Conservation (phyloP, 768 basidiomycete genomes). For the Zangia roseola region DNA sequence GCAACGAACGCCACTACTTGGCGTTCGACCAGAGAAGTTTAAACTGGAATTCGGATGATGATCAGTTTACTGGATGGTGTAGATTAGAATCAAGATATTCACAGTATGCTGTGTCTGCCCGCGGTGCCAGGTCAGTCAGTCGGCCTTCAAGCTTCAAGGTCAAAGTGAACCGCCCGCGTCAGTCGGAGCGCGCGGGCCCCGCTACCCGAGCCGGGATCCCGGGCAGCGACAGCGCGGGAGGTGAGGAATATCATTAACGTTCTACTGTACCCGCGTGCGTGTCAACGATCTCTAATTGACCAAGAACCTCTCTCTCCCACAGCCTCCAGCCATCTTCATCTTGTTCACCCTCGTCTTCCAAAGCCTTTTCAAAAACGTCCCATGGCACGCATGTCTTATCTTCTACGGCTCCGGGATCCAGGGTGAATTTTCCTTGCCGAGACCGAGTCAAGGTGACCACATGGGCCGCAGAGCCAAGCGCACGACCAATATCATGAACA, state of each 20-base stretch:
- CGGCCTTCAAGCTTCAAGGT: no score
- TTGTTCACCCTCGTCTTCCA: constrained; percentile 47
- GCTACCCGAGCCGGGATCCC: no score
- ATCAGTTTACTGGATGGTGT: no score
- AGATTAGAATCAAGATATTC: no score
- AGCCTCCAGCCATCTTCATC: constrained; percentile 67
- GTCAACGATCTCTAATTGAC: constrained; percentile 59
- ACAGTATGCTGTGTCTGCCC: no score
- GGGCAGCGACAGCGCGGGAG: no score
- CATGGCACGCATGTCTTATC: constrained; percentile 70
- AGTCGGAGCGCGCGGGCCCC: no score
- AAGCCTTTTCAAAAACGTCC: constrained; percentile 66
- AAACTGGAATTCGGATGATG: no score
- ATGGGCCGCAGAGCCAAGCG: constrained; percentile 85
- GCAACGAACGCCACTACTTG: neutral
- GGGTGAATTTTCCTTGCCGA: constrained; percentile 81
- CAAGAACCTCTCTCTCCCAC: constrained; percentile 85
- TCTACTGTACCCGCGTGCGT: constrained; percentile 11
- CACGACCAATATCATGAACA: constrained; percentile 87
- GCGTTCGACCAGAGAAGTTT: no score
- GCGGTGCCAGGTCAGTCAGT: no score
- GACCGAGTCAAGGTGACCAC: constrained; percentile 88
- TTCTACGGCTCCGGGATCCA: constrained; percentile 48
- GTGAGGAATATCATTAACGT: no score
- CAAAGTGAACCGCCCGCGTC: no score